Percentiles rank a stretch among this genome's conserved stretches.
These are phyloP conservation scores for Ganoderma lingzhi DNA, from an alignment of 1,284 basidiomycete genomes.

Conservation along the genomic window DNA sequence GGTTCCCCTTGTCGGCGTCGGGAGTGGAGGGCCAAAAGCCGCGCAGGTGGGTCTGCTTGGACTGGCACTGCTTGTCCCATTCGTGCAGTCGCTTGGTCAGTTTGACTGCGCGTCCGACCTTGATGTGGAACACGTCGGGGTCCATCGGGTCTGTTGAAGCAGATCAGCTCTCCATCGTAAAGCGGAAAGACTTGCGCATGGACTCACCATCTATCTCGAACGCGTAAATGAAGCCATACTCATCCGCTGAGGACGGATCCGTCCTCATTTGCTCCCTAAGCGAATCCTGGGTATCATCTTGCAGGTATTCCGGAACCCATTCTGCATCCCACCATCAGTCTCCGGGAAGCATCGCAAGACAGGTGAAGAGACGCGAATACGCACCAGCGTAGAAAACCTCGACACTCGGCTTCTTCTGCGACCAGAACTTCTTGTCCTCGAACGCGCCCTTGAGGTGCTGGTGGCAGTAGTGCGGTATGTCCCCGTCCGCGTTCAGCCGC, in stretches of 20 bases:
- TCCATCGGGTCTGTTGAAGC: slow-evolving; percentile 40
- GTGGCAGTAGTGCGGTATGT: slow-evolving; percentile 65
- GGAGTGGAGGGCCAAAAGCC: slow-evolving; percentile 59
- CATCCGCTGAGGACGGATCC: slow-evolving; percentile 62
- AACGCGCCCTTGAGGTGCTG: slow-evolving; percentile 64
- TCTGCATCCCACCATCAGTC: slow-evolving; percentile 46
- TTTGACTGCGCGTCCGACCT: slow-evolving; percentile 60
- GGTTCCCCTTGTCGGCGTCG: slow-evolving; percentile 43
- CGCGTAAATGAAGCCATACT: slow-evolving; percentile 78
- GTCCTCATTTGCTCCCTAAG: slow-evolving; percentile 78
- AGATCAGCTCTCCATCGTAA: slow-evolving; percentile 1
- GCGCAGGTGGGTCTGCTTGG: slow-evolving; percentile 56
- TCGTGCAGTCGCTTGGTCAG: slow-evolving; percentile 65
- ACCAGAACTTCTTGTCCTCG: slow-evolving; percentile 56
- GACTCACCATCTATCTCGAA: slow-evolving; percentile 74
- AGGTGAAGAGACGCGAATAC: slow-evolving; percentile 8
- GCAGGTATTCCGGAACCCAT: slow-evolving; percentile 75
- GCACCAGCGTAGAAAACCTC: slow-evolving; percentile 58
- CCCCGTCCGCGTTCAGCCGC: slow-evolving; percentile 43
- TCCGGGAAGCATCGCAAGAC: too few relatives aligned
- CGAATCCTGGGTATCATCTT: slow-evolving; percentile 65
- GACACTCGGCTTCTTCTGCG: slow-evolving; percentile 59
- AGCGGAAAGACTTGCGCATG: not conserved
- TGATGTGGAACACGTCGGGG: slow-evolving; percentile 49
- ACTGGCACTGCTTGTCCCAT: slow-evolving; percentile 75